Percentiles rank a stretch among this genome's conserved stretches.
These are phyloP conservation scores for Alternaria sp. DNA, from an alignment of 2,329 filamentous ascomycete genomes.

Conservation along the genomic window DNA sequence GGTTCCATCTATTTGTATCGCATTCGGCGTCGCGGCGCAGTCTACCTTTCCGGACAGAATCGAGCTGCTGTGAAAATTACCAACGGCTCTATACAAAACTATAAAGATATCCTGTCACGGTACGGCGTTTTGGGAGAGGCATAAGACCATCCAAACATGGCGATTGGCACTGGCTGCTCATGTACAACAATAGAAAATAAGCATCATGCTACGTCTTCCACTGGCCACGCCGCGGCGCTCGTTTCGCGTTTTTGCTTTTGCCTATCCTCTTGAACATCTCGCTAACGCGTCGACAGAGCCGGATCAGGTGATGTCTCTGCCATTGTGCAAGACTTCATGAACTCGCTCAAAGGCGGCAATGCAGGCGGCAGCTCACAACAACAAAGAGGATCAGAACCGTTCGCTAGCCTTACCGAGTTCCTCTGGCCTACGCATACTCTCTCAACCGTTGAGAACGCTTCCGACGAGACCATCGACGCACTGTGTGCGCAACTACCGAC, in stretches of 20 bases:
- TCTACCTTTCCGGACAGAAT: constrained; percentile 33
- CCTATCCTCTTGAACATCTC: constrained; percentile 1
- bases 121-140: constrained; percentile 43
- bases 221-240: constrained; percentile 41
- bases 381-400: constrained; percentile 62
- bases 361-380: constrained; percentile 46
- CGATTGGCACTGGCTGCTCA: constrained; percentile 29
- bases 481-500: constrained; percentile 82
- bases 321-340: constrained; percentile 86
- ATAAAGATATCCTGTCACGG: constrained; percentile 23
- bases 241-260: constrained; percentile 12
- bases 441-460: constrained; percentile 73
- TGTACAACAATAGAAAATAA: constrained; percentile 48
- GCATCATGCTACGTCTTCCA: constrained; percentile 35
- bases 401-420: constrained; percentile 85
- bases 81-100: constrained; percentile 21
- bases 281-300: constrained; percentile 44
- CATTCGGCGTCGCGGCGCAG: constrained; percentile 45
- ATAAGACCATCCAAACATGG: constrained; percentile 24
- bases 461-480: constrained; percentile 69
- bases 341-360: constrained; percentile 71
- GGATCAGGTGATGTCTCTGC: constrained; percentile 72
- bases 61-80: constrained; percentile 27
- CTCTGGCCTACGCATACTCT: constrained; percentile 79
- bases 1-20: constrained; percentile 63